Conservation (phyloP, 2,329 filamentous ascomycete genomes). For the Pyricularia sp. region DNA sequence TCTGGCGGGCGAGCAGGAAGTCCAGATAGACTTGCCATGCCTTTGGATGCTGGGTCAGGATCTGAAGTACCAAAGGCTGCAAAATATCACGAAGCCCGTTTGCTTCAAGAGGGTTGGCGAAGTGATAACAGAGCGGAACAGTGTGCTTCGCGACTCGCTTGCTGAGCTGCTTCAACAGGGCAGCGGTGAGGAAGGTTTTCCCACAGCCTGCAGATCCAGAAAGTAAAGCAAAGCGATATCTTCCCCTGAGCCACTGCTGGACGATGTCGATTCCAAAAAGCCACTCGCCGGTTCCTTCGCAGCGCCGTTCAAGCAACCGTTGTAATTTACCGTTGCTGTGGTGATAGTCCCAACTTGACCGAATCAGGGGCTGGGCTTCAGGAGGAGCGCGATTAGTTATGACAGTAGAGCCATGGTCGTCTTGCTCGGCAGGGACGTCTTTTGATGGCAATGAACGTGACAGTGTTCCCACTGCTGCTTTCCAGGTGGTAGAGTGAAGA, state of each 20-base stretch:
- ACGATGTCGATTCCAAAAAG: neutral
- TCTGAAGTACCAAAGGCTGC: neutral
- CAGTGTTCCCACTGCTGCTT: neutral
- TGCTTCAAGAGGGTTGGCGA: neutral
- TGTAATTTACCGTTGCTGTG: neutral
- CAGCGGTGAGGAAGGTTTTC: neutral
- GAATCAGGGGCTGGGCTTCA: neutral
- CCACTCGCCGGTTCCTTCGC: neutral
- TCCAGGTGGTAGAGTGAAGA: neutral
- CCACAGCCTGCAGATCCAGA: neutral
- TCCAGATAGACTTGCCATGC: neutral
- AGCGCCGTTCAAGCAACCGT: neutral
- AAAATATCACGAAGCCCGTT: neutral
- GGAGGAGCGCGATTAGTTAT: neutral
- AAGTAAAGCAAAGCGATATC: neutral
- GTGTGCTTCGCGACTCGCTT: neutral
- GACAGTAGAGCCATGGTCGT: neutral
- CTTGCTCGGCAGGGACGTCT: neutral
- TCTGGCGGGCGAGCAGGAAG: neutral
- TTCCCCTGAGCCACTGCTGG: neutral
- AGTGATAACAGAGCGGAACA: neutral
- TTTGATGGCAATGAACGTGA: neutral
- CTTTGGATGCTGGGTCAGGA: neutral
- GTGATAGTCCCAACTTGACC: neutral
- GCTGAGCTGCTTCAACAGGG: neutral